These are phyloP conservation scores for Globisporangium irregulare DNA, from an alignment of 352 stramenopile genomes.

Conservation along the genomic window DNA sequence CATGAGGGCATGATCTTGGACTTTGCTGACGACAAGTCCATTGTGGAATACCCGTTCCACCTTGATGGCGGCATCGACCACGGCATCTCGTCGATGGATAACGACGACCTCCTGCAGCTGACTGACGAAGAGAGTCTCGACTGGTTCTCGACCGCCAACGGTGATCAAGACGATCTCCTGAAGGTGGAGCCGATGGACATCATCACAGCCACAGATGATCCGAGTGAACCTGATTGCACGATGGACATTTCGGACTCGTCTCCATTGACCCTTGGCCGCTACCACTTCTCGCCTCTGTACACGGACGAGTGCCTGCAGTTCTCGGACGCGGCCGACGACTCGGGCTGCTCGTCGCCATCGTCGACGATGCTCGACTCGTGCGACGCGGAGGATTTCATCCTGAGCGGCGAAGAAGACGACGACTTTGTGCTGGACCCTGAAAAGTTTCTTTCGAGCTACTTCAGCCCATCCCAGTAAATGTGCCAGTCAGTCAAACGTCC, in stretches of 20 bases:
- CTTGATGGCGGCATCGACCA: conserved; percentile 53
- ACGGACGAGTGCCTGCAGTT: conserved; percentile 26
- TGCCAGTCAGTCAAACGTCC: neutral
- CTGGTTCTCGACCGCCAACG: conserved; percentile 65
- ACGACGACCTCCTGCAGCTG: conserved; percentile 75
- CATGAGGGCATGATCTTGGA: conserved; percentile 65
- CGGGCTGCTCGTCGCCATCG: conserved; percentile 22
- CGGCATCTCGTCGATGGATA: conserved; percentile 67
- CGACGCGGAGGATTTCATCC: conserved; percentile 27
- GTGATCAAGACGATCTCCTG: conserved; percentile 27
- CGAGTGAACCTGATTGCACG: neutral
- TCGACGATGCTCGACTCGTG: conserved; percentile 20
- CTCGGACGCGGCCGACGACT: conserved; percentile 13
- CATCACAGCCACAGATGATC: neutral
- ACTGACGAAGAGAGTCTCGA: conserved; percentile 77
- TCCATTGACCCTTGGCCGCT: conserved; percentile 17
- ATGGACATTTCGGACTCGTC: conserved; percentile 17
- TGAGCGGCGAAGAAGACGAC: conserved; percentile 56
- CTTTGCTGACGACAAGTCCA: conserved; percentile 70
- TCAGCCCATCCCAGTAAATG: conserved; percentile 31
- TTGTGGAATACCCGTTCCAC: conserved; percentile 58
- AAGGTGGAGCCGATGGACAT: conserved; percentile 13
- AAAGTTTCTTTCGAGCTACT: conserved; percentile 87
- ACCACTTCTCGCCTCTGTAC: conserved; percentile 28
- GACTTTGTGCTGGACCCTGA: conserved; percentile 85